Evolutionary conservation across 148 eudicot species (phyloP), one percentile per base, ranked within the genome.

Genomic region (Polygonum maritimum): DNA sequence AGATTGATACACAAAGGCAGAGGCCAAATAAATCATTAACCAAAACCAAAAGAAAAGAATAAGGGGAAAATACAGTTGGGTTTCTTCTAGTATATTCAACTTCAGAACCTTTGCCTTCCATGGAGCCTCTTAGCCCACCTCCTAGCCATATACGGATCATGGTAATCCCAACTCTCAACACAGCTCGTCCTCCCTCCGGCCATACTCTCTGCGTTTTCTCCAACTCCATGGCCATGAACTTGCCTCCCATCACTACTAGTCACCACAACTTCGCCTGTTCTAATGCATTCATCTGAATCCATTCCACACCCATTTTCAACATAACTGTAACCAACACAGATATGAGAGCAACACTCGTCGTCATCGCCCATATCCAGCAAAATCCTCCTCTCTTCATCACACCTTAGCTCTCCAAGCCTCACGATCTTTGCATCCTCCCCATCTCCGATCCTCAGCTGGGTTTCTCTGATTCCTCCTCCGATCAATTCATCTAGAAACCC

Each of bases 71-170:
- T 44, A 16, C 44, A 67, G 45, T 67, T 36, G 45, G 45, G 11
- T 36, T 65, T 33, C 18, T 35, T 33, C 35, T 22, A 12, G 33
- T 58, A 58, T 22, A 26, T 26, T 26, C 10, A 26, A 9, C 4
- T 22, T 60, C 44, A 72, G 75, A 72, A 72, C 78, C 84, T 78
- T 18, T 70, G 82, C 45, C 78, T 82, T 78, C 87, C 95, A 81
- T 90, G 93, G 80, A 92, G 81, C 81, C 88, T 89, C 81, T 89
- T 92, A 15, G 98, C 96, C 98, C 96, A 92, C 83, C 98, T 86
- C 69, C 98, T 89, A 15, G 98, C 91, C 92, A 88, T 89, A 82
- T 84, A 90, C 31, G 96, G 89, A 45, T 92, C 98, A 84, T 86
- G 93, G 73, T 82, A 85, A 77, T 89, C 90, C 96, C 93, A 89